These are phyloP conservation scores for Neonothopanus nambi DNA, from an alignment of 1,284 basidiomycete genomes.

Conservation along the genomic window DNA sequence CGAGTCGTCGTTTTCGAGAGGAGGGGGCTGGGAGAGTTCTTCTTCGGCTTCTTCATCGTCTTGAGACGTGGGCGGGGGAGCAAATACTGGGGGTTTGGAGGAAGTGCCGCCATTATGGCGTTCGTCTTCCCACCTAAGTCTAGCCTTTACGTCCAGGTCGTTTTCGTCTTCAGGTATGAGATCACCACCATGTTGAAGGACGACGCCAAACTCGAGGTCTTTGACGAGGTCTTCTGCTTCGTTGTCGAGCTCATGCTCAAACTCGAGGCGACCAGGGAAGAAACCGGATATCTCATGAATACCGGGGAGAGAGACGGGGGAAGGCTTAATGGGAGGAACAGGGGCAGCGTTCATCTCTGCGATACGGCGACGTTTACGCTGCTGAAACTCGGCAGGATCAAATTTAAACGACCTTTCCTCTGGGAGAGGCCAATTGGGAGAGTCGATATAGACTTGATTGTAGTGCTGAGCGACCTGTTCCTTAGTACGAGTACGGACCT, in stretches of 20 bases:
- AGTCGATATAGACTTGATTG: slow-evolving; percentile 78
- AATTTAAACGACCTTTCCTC: slow-evolving; percentile 76
- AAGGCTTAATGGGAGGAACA: slow-evolving; percentile 62
- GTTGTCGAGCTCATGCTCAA: slow-evolving; percentile 96
- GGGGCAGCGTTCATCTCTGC: slow-evolving; percentile 62
- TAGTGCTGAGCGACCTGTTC: slow-evolving; percentile 96
- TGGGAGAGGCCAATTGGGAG: slow-evolving; percentile 76
- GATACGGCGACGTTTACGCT: slow-evolving; percentile 84
- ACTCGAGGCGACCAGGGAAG: slow-evolving; percentile 95
- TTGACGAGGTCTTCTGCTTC: slow-evolving; percentile 96
- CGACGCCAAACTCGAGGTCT: slow-evolving; percentile 93
- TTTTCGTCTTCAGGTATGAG: slow-evolving; percentile 75
- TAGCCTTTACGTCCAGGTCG: slow-evolving; percentile 67
- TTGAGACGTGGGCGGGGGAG: slow-evolving; percentile 2
- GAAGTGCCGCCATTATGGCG: slow-evolving; percentile 34
- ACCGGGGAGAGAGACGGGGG: slow-evolving; percentile 90
- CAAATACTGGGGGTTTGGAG: slow-evolving; percentile 24
- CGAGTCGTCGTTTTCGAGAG: slow-evolving; percentile 85
- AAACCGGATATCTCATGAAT: slow-evolving; percentile 94
- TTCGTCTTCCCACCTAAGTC: slow-evolving; percentile 71
- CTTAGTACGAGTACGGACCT: slow-evolving; percentile 92
- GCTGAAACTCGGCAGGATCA: slow-evolving; percentile 82
- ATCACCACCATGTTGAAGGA: slow-evolving; percentile 85
- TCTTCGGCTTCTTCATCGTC: slow-evolving; percentile 52
- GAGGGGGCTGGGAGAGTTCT: slow-evolving; percentile 68